A percentile compares a stretch with the other conserved stretches of the same genome.
Evolutionary conservation across 148 eudicot species (phyloP).

Genomic region (Spergularia marina): DNA sequence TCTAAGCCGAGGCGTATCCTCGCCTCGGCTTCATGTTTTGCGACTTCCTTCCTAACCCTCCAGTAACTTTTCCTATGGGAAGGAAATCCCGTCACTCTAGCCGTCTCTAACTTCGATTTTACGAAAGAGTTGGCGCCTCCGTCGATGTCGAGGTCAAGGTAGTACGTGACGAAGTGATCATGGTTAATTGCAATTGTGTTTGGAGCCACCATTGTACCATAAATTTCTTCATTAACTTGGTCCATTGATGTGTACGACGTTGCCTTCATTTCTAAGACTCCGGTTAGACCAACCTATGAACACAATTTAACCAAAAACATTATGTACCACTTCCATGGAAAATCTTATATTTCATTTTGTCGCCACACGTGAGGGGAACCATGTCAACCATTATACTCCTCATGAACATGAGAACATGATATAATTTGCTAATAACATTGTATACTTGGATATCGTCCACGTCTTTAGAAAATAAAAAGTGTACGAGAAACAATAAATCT

Average conservation of each 20-base stretch:
- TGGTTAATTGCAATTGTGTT: conserved; percentile 63
- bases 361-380: no score
- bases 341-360: no score
- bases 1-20: conserved; percentile 38
- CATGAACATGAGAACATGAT: no score
- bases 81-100: conserved; percentile 14
- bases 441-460: no score
- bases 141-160: conserved; percentile 57
- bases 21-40: conserved; percentile 47
- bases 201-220: conserved; percentile 60
- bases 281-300: conserved; percentile 66
- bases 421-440: no score
- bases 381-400: no score
- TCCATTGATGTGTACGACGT: conserved; percentile 38
- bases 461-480: no score
- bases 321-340: no score
- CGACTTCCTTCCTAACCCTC: conserved; percentile 45
- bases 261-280: conserved; percentile 74
- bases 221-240: conserved; percentile 29
- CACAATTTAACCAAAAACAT: not conserved
- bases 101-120: conserved; percentile 31
- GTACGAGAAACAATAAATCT: not conserved
- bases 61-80: conserved; percentile 72
- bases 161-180: conserved; percentile 77
- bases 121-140: conserved; percentile 45